A percentile compares a stretch with the other conserved stretches of the same genome.
These are phyloP conservation scores for Rostrohypoxylon terebratum DNA, from an alignment of 495 filamentous ascomycete genomes.

Conservation along the genomic window DNA sequence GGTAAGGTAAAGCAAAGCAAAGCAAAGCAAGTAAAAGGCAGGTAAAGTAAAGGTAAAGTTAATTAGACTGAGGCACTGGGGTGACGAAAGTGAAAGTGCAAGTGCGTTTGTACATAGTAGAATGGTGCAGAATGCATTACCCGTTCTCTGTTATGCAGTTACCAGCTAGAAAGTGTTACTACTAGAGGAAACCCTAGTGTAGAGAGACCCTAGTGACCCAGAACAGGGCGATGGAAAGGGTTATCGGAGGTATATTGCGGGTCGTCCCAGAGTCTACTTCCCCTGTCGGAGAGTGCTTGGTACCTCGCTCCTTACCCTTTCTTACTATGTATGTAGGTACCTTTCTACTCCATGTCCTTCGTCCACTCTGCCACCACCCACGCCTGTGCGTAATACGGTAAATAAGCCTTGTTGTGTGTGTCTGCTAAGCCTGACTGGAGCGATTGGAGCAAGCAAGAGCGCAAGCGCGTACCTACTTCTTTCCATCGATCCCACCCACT, in stretches of 20 bases:
- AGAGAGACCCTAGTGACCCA: constrained; percentile 2
- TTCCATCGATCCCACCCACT: not conserved
- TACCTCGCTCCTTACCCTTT: constrained; percentile 34
- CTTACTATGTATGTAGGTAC: too few relatives aligned
- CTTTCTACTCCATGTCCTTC: too few relatives aligned
- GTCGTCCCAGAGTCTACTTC: constrained; percentile 33
- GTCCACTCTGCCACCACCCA: not conserved
- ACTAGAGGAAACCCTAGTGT: not conserved
- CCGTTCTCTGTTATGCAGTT: constrained; percentile 36
- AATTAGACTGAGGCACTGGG: constrained; percentile 34
- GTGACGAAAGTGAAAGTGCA: constrained; percentile 36
- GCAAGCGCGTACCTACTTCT: constrained; percentile 7
- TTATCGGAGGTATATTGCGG: constrained; percentile 39
- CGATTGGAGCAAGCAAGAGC: constrained; percentile 9
- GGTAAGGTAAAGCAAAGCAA: not conserved
- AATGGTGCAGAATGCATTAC: constrained; percentile 7
- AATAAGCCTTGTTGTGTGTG: constrained; percentile 3
- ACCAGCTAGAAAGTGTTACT: constrained; percentile 29
- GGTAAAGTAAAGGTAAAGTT: constrained; percentile 4
- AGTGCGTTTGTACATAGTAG: too few relatives aligned
- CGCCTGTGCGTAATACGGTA: constrained; percentile 46
- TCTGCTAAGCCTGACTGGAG: constrained; percentile 3
- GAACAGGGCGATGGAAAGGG: constrained; percentile 25
- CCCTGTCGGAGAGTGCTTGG: constrained; percentile 35
- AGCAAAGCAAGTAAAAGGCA: not conserved